Conservation (phyloP, 768 basidiomycete species). For the Mycena indigotica region DNA sequence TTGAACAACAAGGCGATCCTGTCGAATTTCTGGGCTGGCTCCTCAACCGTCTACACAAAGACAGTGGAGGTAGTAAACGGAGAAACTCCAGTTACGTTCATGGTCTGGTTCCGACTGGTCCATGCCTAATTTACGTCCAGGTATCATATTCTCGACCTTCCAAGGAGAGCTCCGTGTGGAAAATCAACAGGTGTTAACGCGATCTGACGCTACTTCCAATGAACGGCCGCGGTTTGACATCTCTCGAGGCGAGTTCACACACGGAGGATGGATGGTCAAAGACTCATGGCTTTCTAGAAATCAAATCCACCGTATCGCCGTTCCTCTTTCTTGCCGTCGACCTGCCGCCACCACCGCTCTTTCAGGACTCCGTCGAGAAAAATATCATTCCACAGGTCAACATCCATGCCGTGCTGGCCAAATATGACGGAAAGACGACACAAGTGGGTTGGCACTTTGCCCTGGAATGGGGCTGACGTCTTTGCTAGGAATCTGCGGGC, state of each 20-base stretch:
- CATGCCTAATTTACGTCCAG: constrained; percentile 42
- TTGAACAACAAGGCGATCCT: constrained; percentile 95
- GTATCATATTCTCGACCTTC: constrained; percentile 90
- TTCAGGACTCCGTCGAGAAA: constrained; percentile 94
- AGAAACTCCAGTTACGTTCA: constrained; percentile 78
- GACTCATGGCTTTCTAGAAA: constrained; percentile 54
- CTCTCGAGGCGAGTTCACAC: constrained; percentile 68
- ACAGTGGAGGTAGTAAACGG: constrained; percentile 93
- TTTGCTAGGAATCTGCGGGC: constrained; percentile 74
- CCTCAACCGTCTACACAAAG: constrained; percentile 89
- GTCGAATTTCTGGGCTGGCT: constrained; percentile 96
- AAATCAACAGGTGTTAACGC: constrained; percentile 89
- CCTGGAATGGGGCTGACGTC: constrained; percentile 15
- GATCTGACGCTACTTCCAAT: constrained; percentile 71
- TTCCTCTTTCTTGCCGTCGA: constrained; percentile 97
- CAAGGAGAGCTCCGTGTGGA: constrained; percentile 93
- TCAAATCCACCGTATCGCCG: constrained; percentile 81
- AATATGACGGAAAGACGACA: constrained; percentile 91
- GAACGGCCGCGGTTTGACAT: constrained; percentile 92
- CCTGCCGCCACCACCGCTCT: constrained; percentile 94
- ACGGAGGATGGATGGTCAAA: constrained; percentile 24
- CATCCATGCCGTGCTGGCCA: constrained; percentile 84
- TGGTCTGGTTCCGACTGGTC: constrained; percentile 14
- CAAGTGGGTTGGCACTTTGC: constrained; percentile 57
- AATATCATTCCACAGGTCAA: constrained; percentile 99